Conservation (phyloP, 1,284 basidiomycete species). For the Trametes sp. region DNA sequence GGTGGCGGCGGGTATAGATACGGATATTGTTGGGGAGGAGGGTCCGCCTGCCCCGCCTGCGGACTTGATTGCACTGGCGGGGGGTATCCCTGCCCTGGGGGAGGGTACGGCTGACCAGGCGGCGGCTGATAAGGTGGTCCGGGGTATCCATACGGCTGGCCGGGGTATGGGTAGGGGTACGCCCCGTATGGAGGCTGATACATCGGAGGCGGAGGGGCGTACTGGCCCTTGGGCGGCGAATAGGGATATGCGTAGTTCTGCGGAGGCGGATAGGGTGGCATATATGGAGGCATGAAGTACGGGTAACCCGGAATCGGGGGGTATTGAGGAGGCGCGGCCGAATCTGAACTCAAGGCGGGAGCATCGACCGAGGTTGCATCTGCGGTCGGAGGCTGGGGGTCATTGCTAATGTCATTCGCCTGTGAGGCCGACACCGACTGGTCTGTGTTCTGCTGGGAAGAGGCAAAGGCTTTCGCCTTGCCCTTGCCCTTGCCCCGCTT, state of each 20-base stretch:
- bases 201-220: slow-evolving; percentile 28
- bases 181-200: slow-evolving; percentile 33
- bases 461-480: slow-evolving; percentile 22
- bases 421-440: background rate
- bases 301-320: slow-evolving; percentile 34
- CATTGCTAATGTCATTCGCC: background rate
- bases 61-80: slow-evolving; percentile 5
- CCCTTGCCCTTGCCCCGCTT: slow-evolving; percentile 25
- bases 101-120: slow-evolving; percentile 23
- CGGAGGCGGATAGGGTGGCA: slow-evolving; percentile 38
- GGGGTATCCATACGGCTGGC: slow-evolving; percentile 29
- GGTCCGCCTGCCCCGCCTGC: slow-evolving; percentile 14
- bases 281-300: slow-evolving; percentile 46
- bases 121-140: slow-evolving; percentile 22
- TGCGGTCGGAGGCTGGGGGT: background rate
- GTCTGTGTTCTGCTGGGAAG: background rate
- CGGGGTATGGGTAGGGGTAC: slow-evolving; percentile 34
- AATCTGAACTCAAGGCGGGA: background rate
- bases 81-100: slow-evolving; percentile 19
- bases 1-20: slow-evolving; percentile 18
- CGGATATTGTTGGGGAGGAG: slow-evolving; percentile 13
- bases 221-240: slow-evolving; percentile 24
- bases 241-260: slow-evolving; percentile 30
- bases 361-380: background rate
- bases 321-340: slow-evolving; percentile 9